Percentiles rank a stretch among this genome's conserved stretches.
Conservation (phyloP, 2,329 filamentous ascomycete genomes). For the Pleomassaria siparia region DNA sequence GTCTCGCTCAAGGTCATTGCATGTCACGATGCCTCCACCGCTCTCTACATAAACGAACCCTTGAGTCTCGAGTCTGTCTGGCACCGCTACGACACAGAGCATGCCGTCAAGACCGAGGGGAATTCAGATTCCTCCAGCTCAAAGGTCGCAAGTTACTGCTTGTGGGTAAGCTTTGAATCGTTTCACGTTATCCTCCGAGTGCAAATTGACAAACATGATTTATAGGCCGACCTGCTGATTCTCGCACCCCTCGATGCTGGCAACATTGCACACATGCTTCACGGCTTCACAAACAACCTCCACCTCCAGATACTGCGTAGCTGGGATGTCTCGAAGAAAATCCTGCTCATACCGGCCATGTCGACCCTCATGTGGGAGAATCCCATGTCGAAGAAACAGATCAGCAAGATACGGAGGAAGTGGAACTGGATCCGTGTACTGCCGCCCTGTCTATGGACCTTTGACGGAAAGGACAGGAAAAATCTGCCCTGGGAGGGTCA, state of each 20-base stretch:
- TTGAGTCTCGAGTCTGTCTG: conserved; percentile 32
- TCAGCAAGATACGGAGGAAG: conserved; percentile 78
- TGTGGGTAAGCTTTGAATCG: conserved; percentile 57
- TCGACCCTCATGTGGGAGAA: conserved; percentile 87
- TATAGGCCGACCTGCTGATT: conserved; percentile 73
- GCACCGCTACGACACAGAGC: conserved; percentile 31
- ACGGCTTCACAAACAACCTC: conserved; percentile 78
- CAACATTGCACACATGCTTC: conserved; percentile 82
- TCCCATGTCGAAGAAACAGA: conserved; percentile 82
- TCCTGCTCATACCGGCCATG: conserved; percentile 86
- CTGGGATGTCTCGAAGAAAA: conserved; percentile 85
- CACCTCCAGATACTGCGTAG: conserved; percentile 78
- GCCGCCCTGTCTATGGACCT: conserved; percentile 80
- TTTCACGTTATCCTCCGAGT: background rate
- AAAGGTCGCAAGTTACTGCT: conserved; percentile 68
- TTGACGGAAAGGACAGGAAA: conserved; percentile 58
- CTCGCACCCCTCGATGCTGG: conserved; percentile 84
- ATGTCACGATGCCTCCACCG: conserved; percentile 26
- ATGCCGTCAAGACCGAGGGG: conserved; percentile 20
- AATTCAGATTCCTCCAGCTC: conserved; percentile 44
- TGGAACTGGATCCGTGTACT: conserved; percentile 87
- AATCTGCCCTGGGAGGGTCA: conserved; percentile 60
- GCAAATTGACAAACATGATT: background rate
- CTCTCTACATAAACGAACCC: conserved; percentile 23
- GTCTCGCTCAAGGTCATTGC: conserved; percentile 48